A percentile compares a stretch with the other conserved stretches of the same genome.
phyloP scores from a whole-genome alignment of 768 basidiomycete species.

The Daedaleopsis sinensis region DNA sequence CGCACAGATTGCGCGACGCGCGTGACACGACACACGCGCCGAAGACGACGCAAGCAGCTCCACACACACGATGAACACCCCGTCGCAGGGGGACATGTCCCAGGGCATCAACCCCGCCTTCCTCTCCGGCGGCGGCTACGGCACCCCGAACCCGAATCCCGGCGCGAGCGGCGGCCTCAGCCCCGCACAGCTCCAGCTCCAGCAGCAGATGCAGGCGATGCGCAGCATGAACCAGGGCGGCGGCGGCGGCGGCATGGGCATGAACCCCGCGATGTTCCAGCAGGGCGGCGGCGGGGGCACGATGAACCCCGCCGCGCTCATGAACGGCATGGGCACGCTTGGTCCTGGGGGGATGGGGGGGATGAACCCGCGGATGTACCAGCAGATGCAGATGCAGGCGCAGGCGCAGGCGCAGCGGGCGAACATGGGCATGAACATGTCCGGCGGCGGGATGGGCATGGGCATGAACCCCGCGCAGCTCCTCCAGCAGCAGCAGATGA shows the following conservation, averaged over 20 bases:
- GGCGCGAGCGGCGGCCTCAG: slow-evolving; percentile 5
- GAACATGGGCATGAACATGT: slow-evolving; percentile 19
- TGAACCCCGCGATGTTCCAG: slow-evolving; percentile 21
- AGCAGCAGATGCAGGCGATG: slow-evolving; percentile 26
- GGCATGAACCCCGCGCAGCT: slow-evolving; percentile 21
- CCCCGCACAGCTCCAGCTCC: slow-evolving; percentile 24
- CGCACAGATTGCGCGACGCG: slow-evolving; percentile 1
- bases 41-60: not conserved
- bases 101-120: slow-evolving; percentile 26
- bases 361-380: slow-evolving; percentile 15
- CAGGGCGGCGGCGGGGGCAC: slow-evolving; percentile 7
- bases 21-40: not conserved
- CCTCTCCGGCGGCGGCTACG: slow-evolving; percentile 16
- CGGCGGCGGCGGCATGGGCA: slow-evolving; percentile 15
- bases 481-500: slow-evolving; percentile 9
- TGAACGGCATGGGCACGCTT: slow-evolving; percentile 26
- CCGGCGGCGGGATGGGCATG: slow-evolving; percentile 22
- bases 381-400: slow-evolving; percentile 17
- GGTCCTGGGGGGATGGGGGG: slow-evolving; percentile 16
- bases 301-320: slow-evolving; percentile 30
- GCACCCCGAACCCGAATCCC: not conserved
- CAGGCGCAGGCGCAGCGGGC: slow-evolving; percentile 18
- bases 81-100: slow-evolving; percentile 19
- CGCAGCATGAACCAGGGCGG: slow-evolving; percentile 16
- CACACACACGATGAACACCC: slow-evolving; percentile 14